Conservation (phyloP, 1,284 basidiomycete species). For the Ceratobasidium sp. region DNA sequence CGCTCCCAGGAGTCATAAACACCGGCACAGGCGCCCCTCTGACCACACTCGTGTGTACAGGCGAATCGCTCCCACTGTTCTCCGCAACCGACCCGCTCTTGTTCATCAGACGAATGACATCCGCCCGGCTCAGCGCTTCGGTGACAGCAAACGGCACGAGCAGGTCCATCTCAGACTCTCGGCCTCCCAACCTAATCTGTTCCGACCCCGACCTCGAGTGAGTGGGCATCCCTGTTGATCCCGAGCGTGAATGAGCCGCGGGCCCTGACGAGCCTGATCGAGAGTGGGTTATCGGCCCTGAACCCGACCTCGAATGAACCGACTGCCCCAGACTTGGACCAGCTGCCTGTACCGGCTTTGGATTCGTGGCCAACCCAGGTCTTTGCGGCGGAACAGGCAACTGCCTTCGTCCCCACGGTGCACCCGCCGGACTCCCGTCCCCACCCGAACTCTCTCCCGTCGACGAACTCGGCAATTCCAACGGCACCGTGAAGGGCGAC, state of each 20-base stretch:
- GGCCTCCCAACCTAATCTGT: neutral
- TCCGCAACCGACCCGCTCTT: neutral
- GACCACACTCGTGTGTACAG: neutral
- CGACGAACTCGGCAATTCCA: conserved; percentile 8
- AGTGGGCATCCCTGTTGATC: neutral
- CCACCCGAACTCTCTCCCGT: neutral
- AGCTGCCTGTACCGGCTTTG: neutral
- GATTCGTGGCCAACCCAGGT: neutral
- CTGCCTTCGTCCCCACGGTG: neutral
- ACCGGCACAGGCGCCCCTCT: conserved; percentile 6
- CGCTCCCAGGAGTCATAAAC: conserved; percentile 15
- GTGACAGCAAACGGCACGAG: conserved; percentile 16
- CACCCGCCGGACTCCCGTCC: neutral
- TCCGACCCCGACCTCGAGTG: neutral
- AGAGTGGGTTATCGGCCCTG: neutral
- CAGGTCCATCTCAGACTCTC: conserved; percentile 17
- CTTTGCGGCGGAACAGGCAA: neutral
- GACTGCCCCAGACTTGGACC: neutral
- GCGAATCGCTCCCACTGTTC: neutral
- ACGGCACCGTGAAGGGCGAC: conserved; percentile 25
- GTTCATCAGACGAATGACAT: conserved; percentile 7
- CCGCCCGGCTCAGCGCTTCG: conserved; percentile 4
- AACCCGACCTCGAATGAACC: neutral
- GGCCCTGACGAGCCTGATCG: neutral
- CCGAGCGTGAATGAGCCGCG: neutral